Evolutionary conservation across 2,329 filamentous ascomycete genomes (phyloP).

Genomic region (Myotisia sp.): DNA sequence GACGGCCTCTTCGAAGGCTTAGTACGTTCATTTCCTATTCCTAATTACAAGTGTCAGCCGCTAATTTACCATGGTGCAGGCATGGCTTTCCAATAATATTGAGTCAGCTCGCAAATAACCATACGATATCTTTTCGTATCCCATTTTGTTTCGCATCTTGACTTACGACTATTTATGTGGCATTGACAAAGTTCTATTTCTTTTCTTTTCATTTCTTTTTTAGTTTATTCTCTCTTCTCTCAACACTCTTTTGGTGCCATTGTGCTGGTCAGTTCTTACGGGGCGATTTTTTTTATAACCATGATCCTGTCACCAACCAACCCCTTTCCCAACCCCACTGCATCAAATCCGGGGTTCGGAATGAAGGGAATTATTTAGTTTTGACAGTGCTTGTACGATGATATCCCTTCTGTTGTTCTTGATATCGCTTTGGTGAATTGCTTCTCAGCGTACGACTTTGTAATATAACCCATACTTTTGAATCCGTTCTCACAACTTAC

Average conservation of each 20-base stretch:
- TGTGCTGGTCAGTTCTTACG: too few relatives aligned
- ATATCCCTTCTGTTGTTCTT: conserved; percentile 30
- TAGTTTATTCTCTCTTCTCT: conserved; percentile 13
- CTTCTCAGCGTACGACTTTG: conserved; percentile 8
- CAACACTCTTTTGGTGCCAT: too few relatives aligned
- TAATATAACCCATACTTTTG: conserved; percentile 10
- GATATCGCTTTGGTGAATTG: conserved; percentile 4
- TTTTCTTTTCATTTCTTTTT: conserved; percentile 15
- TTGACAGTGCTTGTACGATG: conserved; percentile 19
- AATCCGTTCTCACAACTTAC: background rate
- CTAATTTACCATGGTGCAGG: too few relatives aligned
- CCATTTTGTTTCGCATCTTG: too few relatives aligned
- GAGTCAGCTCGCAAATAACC: too few relatives aligned
- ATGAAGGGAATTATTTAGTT: background rate
- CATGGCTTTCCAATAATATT: too few relatives aligned
- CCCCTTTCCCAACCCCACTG: too few relatives aligned
- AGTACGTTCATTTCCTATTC: too few relatives aligned
- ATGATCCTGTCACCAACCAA: background rate
- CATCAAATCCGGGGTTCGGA: too few relatives aligned
- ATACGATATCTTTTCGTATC: too few relatives aligned
- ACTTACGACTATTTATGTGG: conserved; percentile 31
- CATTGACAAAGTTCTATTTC: conserved; percentile 19
- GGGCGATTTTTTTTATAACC: conserved; percentile 14
- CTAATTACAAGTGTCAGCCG: too few relatives aligned
- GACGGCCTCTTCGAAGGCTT: conserved; percentile 70